Evolutionary conservation across 2,329 filamentous ascomycete species (phyloP).

Genomic region (Chaetomium strumarium): DNA sequence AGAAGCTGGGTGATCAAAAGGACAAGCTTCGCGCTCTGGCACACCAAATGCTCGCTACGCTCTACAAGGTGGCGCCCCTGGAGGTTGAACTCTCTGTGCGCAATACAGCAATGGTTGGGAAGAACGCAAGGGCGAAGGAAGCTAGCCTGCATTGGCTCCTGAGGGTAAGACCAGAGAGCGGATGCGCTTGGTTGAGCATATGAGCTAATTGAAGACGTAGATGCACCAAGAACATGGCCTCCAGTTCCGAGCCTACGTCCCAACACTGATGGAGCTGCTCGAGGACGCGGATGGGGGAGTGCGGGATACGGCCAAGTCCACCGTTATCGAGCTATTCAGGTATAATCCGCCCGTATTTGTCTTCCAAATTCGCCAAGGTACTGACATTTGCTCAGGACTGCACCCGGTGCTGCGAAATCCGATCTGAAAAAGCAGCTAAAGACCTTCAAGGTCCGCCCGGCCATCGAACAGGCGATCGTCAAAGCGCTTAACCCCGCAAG

Average conservation of each 20-base stretch:
- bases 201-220: slow-evolving; percentile 36
- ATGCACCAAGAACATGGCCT: slow-evolving; percentile 78
- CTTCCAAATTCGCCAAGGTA: not conserved
- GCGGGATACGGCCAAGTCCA: slow-evolving; percentile 74
- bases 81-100: slow-evolving; percentile 79
- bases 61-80: slow-evolving; percentile 61
- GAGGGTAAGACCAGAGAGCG: slow-evolving; percentile 45
- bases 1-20: slow-evolving; percentile 81
- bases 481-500: slow-evolving; percentile 58
- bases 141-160: slow-evolving; percentile 78
- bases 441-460: slow-evolving; percentile 76
- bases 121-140: slow-evolving; percentile 81
- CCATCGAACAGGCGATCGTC: slow-evolving; percentile 77
- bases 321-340: slow-evolving; percentile 83
- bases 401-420: slow-evolving; percentile 75
- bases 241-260: slow-evolving; percentile 77
- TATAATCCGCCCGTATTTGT: slow-evolving; percentile 31
- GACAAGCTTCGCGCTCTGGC: slow-evolving; percentile 76
- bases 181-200: not conserved
- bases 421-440: slow-evolving; percentile 84
- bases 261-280: slow-evolving; percentile 73
- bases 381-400: slow-evolving; percentile 47
- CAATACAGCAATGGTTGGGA: slow-evolving; percentile 70
- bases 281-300: slow-evolving; percentile 88
- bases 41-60: slow-evolving; percentile 67